Evolutionary conservation across 2,329 filamentous ascomycete species (phyloP).

Genomic region (Paecilomyces dactylethromorphus): DNA sequence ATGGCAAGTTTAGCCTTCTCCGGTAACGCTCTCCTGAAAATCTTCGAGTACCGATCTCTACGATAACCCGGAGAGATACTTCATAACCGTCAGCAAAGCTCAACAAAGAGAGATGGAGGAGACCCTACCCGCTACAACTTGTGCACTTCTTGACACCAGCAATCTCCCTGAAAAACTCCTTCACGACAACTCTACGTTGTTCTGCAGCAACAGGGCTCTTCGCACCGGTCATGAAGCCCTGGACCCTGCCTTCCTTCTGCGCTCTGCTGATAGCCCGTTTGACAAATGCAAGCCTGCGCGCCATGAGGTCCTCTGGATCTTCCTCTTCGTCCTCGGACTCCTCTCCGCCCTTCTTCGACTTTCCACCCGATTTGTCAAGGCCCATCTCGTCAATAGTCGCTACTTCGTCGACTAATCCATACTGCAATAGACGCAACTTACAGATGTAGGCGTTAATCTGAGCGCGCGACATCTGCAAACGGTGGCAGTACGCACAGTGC

Average conservation of each 20-base stretch:
- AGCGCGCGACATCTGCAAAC: constrained; percentile 70
- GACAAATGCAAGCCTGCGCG: constrained; percentile 61
- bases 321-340: constrained; percentile 62
- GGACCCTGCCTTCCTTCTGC: constrained; percentile 40
- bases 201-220: constrained; percentile 83
- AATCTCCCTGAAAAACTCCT: constrained; percentile 73
- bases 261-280: constrained; percentile 61
- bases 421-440: constrained; percentile 77
- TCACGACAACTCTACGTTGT: constrained; percentile 67
- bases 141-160: constrained; percentile 63
- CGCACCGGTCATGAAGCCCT: constrained; percentile 40
- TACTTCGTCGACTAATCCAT: constrained; percentile 70
- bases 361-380: constrained; percentile 38
- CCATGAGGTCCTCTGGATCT: constrained; percentile 46
- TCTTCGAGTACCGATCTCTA: constrained; percentile 87
- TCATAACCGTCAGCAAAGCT: constrained; percentile 1
- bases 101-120: constrained; percentile 2
- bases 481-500: constrained; percentile 86
- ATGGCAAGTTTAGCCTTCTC: constrained; percentile 72
- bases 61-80: constrained; percentile 76
- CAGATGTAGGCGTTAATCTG: constrained; percentile 74
- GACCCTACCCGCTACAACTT: constrained; percentile 50
- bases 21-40: constrained; percentile 76
- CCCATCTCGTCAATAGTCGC: constrained; percentile 49
- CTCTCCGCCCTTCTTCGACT: constrained; percentile 45